Conservation (phyloP, 352 stramenopile genomes). For the Phytophthora boehmeriae region DNA sequence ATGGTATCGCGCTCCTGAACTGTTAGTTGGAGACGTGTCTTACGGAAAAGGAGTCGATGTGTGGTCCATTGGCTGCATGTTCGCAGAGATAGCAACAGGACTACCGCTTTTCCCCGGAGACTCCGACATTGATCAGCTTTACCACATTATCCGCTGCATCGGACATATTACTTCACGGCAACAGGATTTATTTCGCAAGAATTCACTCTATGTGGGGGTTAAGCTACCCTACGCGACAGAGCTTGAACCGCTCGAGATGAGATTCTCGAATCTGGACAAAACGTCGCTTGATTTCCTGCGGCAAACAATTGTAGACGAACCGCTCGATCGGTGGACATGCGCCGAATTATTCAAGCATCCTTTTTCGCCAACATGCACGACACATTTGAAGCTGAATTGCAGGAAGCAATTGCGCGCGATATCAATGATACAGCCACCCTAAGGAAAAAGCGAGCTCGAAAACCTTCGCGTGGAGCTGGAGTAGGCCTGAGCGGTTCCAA, state of each 20-base stretch:
- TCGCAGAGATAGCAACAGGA: conserved; percentile 95
- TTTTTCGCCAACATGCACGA: conserved; percentile 68
- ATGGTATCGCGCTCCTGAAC: conserved; percentile 96
- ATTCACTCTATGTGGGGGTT: conserved; percentile 80
- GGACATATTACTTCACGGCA: conserved; percentile 73
- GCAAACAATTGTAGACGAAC: conserved; percentile 80
- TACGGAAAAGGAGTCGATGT: conserved; percentile 98
- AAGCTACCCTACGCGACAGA: conserved; percentile 69
- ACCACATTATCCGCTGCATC: conserved; percentile 86
- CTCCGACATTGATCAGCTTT: conserved; percentile 95
- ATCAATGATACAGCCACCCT: conserved; percentile 63
- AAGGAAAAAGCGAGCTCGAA: conserved; percentile 66
- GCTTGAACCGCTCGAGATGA: conserved; percentile 59
- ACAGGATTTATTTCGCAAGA: conserved; percentile 85
- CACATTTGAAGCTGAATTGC: conserved; percentile 67
- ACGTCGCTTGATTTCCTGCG: conserved; percentile 67
- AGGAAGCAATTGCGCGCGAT: conserved; percentile 71
- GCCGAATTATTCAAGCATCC: conserved; percentile 75
- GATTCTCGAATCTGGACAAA: conserved; percentile 76
- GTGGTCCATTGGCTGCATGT: conserved; percentile 97
- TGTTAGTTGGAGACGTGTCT: conserved; percentile 84
- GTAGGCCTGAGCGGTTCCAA: conserved; percentile 6
- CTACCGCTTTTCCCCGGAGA: conserved; percentile 96
- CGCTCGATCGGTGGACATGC: conserved; percentile 83
- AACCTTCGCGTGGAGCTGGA: conserved; percentile 32